Percentiles rank a stretch among this genome's conserved stretches.
Conservation (phyloP, 2,329 filamentous ascomycete species). For the Fonsecaea pedrosoi region DNA sequence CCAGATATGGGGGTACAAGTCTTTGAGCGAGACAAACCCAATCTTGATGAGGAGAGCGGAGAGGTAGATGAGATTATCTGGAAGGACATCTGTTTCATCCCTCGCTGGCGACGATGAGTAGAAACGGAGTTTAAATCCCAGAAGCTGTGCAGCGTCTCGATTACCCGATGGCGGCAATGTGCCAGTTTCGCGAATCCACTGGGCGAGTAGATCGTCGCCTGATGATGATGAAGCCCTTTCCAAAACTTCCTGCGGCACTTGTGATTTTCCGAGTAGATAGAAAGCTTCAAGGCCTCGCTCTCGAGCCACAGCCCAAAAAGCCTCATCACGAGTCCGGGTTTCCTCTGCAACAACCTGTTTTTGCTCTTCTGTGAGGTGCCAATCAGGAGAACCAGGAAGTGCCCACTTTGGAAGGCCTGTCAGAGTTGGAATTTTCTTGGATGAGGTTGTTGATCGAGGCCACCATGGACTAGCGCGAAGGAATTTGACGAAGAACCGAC, state of each 20-base stretch:
- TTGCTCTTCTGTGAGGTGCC: constrained; percentile 72
- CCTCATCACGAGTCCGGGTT: constrained; percentile 70
- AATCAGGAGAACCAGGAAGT: constrained; percentile 70
- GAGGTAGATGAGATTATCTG: constrained; percentile 90
- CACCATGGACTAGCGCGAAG: constrained; percentile 95
- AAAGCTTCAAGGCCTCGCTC: constrained; percentile 80
- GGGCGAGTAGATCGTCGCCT: constrained; percentile 64
- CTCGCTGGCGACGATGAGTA: constrained; percentile 79
- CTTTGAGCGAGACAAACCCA: constrained; percentile 89
- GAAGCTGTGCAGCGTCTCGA: constrained; percentile 86
- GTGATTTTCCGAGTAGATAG: constrained; percentile 82
- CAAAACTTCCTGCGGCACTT: constrained; percentile 66
- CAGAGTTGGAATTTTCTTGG: constrained; percentile 9
- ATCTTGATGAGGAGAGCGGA: constrained; percentile 94
- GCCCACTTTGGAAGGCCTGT: constrained; percentile 86
- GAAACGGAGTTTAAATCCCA: constrained; percentile 96
- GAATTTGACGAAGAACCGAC: constrained; percentile 92
- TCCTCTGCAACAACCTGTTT: constrained; percentile 63
- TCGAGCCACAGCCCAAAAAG: constrained; percentile 83
- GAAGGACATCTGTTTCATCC: constrained; percentile 76
- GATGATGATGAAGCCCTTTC: constrained; percentile 40
- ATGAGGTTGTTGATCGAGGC: constrained; percentile 66
- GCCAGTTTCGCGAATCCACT: constrained; percentile 82
- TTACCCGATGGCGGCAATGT: constrained; percentile 86
- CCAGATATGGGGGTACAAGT: constrained; percentile 91